Base-by-base conservation (phyloP, 495 filamentous ascomycete genomes). In the Evansstolkia leycettana region DNA sequence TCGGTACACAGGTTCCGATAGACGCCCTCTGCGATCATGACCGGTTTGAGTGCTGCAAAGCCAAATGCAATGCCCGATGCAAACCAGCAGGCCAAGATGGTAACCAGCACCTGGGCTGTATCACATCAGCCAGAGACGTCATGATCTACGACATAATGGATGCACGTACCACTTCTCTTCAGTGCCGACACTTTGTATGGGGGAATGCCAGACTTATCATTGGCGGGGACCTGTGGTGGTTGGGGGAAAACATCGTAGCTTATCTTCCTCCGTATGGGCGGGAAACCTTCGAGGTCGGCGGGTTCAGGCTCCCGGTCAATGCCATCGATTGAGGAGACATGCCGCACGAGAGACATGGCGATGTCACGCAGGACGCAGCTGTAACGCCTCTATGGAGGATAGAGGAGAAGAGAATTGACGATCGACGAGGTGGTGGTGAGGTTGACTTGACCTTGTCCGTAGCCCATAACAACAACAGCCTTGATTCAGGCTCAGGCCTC, bases 61-160 rank as follows among this genome's bases (percentile, higher is more conserved):
- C 80, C 80, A 51, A 84, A 85, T 3, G 83, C 76, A 34, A 81
- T 65, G 1, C 80, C 80, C 3, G 80, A 72, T 4, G 75, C 72
- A 33, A 76, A 58, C 43, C 78, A 74, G 48, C 76, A 80, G 39
- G 74, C 73, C 9, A 78, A 43, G 5, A 77, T 63, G 1, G 75
- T 76, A 28, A 67, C 52, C 12, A 53, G 43, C 0, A 82, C 74
- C 55, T 81, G 78, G 17, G 62, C 72, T 78, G 29, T 4, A 23
- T 23, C 9, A 23, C 20, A 23, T 5, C 20, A 23, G n/a, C 24
- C 24, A n/a, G 10, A 29, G 28, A 16, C 8, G 5, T 31, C 28
- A 33, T 28, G 10, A 38, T 54, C 43, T 7, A 26, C 24, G 7
- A 7, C 28, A n/a, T 5, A n/a, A 29, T 10, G 17, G 26, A 28